These are phyloP conservation scores for Bertia moriformis DNA, from an alignment of 2,329 filamentous ascomycete species.

Conservation along the genomic window DNA sequence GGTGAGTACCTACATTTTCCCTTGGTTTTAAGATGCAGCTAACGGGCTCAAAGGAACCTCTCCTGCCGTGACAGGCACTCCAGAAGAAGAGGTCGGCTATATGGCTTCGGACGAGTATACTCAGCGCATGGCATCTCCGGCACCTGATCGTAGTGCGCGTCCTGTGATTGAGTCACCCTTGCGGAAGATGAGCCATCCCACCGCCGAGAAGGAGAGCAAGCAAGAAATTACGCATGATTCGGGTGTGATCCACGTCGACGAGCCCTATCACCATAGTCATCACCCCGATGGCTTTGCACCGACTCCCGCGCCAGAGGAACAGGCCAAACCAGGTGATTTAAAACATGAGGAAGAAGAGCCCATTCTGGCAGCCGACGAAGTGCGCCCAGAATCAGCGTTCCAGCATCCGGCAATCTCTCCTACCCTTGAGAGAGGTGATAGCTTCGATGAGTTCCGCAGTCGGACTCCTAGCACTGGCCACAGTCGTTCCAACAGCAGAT, in stretches of 20 bases:
- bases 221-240: slow-evolving; percentile 32
- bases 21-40: background rate
- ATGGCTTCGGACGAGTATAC: slow-evolving; percentile 74
- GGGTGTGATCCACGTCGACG: slow-evolving; percentile 64
- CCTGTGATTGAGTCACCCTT: background rate
- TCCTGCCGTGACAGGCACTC: slow-evolving; percentile 53
- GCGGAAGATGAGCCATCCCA: background rate
- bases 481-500: slow-evolving; percentile 50
- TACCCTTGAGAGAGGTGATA: slow-evolving; percentile 45
- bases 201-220: background rate
- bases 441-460: slow-evolving; percentile 7
- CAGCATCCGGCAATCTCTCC: slow-evolving; percentile 73
- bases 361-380: slow-evolving; percentile 79
- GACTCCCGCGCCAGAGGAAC: slow-evolving; percentile 21
- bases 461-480: slow-evolving; percentile 7
- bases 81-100: slow-evolving; percentile 82
- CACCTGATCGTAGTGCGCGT: slow-evolving; percentile 17
- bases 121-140: slow-evolving; percentile 60
- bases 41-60: slow-evolving; percentile 38
- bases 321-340: slow-evolving; percentile 33
- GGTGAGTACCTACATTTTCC: background rate
- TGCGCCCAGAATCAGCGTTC: slow-evolving; percentile 54
- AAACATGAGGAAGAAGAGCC: slow-evolving; percentile 56
- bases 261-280: slow-evolving; percentile 21
- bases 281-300: background rate